Conservation (phyloP, 2,329 filamentous ascomycete genomes). For the Aspergillus brunneoviolaceus region DNA sequence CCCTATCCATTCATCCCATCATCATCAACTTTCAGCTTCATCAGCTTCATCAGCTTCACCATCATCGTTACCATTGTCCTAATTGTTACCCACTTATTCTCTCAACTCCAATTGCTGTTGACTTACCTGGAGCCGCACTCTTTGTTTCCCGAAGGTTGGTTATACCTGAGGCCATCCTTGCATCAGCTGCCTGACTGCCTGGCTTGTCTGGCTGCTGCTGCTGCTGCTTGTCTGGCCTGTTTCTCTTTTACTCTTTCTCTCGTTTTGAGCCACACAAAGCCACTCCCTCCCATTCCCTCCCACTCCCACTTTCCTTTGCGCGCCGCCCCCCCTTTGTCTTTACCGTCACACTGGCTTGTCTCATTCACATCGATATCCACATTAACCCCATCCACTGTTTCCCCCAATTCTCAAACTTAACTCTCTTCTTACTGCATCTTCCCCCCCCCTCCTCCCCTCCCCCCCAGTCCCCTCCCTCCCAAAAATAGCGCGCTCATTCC, state of each 20-base stretch:
- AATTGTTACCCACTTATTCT: not conserved
- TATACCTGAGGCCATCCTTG: slow-evolving; percentile 12
- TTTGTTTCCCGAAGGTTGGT: slow-evolving; percentile 11
- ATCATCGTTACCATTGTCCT: not conserved
- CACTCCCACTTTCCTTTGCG: no score
- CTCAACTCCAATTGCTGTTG: not conserved
- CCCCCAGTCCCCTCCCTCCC: slow-evolving; percentile 7
- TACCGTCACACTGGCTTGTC: not conserved
- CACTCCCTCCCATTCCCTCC: not conserved
- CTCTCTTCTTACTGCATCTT: not conserved
- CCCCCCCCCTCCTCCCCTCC: not conserved
- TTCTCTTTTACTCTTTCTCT: not conserved
- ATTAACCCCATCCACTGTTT: not conserved
- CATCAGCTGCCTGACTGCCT: not conserved
- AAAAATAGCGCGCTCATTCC: slow-evolving; percentile 11
- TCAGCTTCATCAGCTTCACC: not conserved
- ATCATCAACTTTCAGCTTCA: slow-evolving; percentile 3
- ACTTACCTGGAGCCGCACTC: not conserved
- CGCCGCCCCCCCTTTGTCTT: slow-evolving; percentile 1
- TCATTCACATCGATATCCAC: not conserved
- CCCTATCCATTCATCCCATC: slow-evolving; percentile 16
- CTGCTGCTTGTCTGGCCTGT: not conserved
- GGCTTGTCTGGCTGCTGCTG: not conserved
- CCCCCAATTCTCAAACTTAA: not conserved
- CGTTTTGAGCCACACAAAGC: not conserved